phyloP scores from a whole-genome alignment of 1,284 basidiomycete genomes.

The Malassezia caprae region DNA sequence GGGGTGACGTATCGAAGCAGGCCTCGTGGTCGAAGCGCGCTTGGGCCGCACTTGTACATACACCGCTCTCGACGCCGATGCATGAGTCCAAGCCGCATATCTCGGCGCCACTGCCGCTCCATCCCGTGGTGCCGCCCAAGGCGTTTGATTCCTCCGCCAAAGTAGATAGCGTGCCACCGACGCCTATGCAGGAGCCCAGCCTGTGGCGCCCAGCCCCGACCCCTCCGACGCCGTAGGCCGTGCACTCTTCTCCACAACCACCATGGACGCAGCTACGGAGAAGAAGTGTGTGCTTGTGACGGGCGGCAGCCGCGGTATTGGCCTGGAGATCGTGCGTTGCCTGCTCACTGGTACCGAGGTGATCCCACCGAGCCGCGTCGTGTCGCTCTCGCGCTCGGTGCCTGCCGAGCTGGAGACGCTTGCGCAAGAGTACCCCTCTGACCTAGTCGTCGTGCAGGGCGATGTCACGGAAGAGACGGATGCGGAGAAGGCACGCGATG shows the following conservation, averaged over 20 bases:
- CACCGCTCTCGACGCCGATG: not conserved
- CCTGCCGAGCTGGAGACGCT: constrained; percentile 59
- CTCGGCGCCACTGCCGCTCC: constrained; percentile 2
- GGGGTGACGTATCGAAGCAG: not conserved
- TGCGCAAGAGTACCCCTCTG: constrained; percentile 38
- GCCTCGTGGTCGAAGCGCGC: not conserved
- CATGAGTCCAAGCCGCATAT: not conserved
- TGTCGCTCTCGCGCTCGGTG: constrained; percentile 63
- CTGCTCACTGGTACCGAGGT: constrained; percentile 52
- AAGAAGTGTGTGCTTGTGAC: constrained; percentile 36
- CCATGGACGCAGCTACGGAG: not conserved
- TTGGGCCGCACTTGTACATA: not conserved
- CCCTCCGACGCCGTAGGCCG: not conserved
- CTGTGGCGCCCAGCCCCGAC: not conserved
- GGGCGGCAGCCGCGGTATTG: constrained; percentile 57
- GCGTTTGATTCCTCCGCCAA: not conserved
- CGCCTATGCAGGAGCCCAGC: not conserved
- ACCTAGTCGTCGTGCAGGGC: constrained; percentile 54
- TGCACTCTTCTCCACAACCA: not conserved
- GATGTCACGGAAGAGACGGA: constrained; percentile 58
- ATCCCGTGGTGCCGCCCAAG: not conserved
- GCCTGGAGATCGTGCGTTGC: constrained; percentile 60
- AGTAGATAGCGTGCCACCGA: not conserved
- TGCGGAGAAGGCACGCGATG: constrained; percentile 55
- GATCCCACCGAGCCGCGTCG: constrained; percentile 54